These are phyloP conservation scores for Aspergillus ostianus DNA, from an alignment of 495 filamentous ascomycete species.

Conservation along the genomic window DNA sequence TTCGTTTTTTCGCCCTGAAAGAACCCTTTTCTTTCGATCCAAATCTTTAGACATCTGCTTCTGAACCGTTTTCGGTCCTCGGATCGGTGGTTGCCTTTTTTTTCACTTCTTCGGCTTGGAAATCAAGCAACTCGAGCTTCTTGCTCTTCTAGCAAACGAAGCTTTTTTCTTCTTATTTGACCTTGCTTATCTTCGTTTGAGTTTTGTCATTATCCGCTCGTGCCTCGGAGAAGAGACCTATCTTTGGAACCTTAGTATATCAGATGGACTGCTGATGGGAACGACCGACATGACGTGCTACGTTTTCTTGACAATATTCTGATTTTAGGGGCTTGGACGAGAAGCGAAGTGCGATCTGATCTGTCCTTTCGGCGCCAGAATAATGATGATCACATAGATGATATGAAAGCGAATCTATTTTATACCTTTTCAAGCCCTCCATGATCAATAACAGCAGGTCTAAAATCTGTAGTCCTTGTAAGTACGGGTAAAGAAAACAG, in stretches of 20 bases:
- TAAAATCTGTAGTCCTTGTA: too few relatives aligned
- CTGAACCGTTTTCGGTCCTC: background rate
- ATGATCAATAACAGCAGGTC: too few relatives aligned
- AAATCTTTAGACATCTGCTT: slow-evolving; percentile 12
- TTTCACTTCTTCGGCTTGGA: slow-evolving; percentile 15
- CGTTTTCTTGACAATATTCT: background rate
- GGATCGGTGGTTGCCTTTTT: slow-evolving; percentile 3
- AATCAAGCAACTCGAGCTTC: background rate
- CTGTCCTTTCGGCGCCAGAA: background rate
- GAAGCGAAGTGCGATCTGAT: background rate
- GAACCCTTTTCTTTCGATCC: slow-evolving; percentile 8
- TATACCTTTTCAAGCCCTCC: background rate
- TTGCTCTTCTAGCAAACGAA: slow-evolving; percentile 15
- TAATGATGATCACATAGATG: background rate
- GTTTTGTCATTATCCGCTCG: slow-evolving; percentile 3
- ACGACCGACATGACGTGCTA: background rate
- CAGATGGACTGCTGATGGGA: background rate
- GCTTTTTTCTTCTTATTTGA: slow-evolving; percentile 14
- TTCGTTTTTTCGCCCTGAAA: slow-evolving; percentile 14
- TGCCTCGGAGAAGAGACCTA: background rate
- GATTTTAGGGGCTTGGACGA: background rate
- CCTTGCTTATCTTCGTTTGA: slow-evolving; percentile 10
- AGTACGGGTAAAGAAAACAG: too few relatives aligned
- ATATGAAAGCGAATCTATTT: background rate
- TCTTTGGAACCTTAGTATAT: background rate